Base-by-base conservation (phyloP, 305 asterid species). In the Fraxinus dipetala region DNA sequence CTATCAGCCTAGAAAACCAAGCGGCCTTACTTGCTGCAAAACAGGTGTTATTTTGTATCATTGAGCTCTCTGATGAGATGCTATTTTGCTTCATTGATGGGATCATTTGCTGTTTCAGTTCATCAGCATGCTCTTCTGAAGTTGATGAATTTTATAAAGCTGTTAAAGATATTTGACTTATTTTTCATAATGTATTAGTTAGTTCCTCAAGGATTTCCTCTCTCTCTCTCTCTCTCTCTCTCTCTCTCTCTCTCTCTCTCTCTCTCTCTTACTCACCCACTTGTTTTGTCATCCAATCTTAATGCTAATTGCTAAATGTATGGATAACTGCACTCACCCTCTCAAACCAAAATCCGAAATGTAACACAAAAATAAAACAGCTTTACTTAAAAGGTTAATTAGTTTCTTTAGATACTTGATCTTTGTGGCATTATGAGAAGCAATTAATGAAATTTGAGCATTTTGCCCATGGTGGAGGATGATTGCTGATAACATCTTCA, bases 1-100 rank as follows among this genome's bases (percentile, higher is more conserved):
- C 97, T 82, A 81, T 92, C 85, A 91, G 91, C 88, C 87, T 94
- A 35, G 98, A 94, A 92, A 87, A 97, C 65, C 85, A 93, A 79
- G 88, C 86, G 65, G 97, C 97, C 30, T 84, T 94, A 78, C 90
- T 92, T 35, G 95, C 92, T 85, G 97, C 99, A 76, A 92, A 89
- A 82, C 91, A 96, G 98, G 98, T 95, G 82, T 70, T 85, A 76
- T 54, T 78, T 76, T 45, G 36, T 30, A 45, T 38, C 30, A 32
- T 70, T 54, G 8, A 30, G 18, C 28, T 51, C 34, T 59, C 18
- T 14, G 13, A 9, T 20, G 28, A 45, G 61, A 31, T 54, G 28
- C 9, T 31, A 22, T n/a, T 45, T 78, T 34, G 45, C 70, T 77
- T 72, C 78, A 54, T 4, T 22, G 31, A 24, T 22, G 14, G 32